Evolutionary conservation across 345 rosid genomes (phyloP).

Genomic region (Brassica incana): DNA sequence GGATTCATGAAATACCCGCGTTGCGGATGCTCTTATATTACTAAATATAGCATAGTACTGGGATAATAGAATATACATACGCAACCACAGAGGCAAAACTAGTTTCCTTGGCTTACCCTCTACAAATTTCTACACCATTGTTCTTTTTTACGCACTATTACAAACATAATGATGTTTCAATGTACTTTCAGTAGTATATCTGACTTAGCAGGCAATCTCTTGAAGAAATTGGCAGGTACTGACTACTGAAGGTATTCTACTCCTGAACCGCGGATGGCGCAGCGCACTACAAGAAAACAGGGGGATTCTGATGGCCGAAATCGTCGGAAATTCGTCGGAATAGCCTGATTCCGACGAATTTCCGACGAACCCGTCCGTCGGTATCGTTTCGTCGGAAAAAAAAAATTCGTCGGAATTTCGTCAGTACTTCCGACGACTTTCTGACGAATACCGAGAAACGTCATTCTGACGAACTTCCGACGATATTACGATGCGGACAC

Average conservation of each 20-base stretch:
- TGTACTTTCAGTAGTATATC: conserved; percentile 66
- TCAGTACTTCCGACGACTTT: no score
- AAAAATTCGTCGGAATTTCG: no score
- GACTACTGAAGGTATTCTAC: conserved; percentile 86
- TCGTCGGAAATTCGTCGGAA: no score
- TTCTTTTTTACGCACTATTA: neutral
- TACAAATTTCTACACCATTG: conserved; percentile 25
- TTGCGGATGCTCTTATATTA: neutral
- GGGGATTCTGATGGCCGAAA: no score
- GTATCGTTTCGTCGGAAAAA: no score
- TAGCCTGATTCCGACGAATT: no score
- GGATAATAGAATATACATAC: neutral
- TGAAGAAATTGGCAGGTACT: conserved; percentile 92
- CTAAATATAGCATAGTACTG: neutral
- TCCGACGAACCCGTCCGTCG: no score
- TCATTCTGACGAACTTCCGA: no score
- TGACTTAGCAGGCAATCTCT: conserved; percentile 85
- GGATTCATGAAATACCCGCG: no score
- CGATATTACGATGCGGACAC: no score
- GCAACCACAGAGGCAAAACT: conserved; percentile 16
- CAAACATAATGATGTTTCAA: neutral
- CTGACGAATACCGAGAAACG: no score
- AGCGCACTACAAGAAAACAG: conserved; percentile 12
- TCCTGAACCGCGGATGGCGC: conserved; percentile 90
- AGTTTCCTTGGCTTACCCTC: conserved; percentile 27